Evolutionary conservation across 441 rosid species (phyloP).

Genomic region (Aleurites moluccanus): DNA sequence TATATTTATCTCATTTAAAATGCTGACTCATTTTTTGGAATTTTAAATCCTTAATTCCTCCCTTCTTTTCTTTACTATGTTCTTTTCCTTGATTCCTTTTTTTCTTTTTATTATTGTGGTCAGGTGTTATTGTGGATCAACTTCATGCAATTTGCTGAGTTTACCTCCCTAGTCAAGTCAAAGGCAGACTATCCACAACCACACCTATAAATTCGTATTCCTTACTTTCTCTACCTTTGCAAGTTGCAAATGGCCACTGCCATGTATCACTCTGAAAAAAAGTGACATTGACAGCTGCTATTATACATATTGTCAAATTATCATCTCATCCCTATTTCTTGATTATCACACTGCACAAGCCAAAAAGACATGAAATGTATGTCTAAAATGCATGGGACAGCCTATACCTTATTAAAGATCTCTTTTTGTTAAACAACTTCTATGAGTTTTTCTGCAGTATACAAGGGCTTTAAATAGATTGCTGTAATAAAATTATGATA

Average conservation of each 20-base stretch:
- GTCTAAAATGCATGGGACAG: background rate
- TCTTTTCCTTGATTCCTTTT: background rate
- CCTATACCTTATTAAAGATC: background rate
- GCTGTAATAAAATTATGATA: background rate
- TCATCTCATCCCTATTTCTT: background rate
- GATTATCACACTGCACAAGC: background rate
- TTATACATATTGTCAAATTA: background rate
- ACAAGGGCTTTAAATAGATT: background rate
- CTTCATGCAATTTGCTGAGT: background rate
- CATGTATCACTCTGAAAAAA: background rate
- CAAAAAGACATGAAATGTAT: background rate
- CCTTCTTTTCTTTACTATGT: background rate
- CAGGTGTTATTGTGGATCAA: background rate
- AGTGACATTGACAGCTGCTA: background rate
- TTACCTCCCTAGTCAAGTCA: background rate
- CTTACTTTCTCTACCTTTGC: background rate
- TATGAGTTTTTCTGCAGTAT: background rate
- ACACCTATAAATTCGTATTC: background rate
- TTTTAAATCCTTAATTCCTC: background rate
- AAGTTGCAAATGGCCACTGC: background rate
- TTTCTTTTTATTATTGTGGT: background rate
- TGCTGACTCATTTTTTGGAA: background rate
- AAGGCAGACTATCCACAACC: background rate
- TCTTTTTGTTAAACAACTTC: background rate
- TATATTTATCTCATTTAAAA: background rate